Base-by-base conservation (phyloP, 2,329 filamentous ascomycete species). In the Colletotrichum graminicola region DNA sequence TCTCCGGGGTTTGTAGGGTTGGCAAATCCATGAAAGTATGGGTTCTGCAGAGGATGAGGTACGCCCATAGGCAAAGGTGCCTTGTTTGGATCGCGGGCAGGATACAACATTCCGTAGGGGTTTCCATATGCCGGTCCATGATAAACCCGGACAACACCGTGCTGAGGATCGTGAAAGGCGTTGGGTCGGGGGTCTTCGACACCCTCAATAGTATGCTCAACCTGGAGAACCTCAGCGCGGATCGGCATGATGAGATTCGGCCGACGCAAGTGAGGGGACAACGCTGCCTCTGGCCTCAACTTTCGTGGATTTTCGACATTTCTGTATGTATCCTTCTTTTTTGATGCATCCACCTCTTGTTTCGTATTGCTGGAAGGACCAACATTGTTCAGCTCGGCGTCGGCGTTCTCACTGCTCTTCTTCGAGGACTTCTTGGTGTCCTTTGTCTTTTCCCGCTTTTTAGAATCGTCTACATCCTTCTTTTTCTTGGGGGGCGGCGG, bases 111-210 rank as follows among this genome's bases (percentile, higher is more conserved):
- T 1, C 82, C 82, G 32, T 82, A 79, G 32, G 85, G 83, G 73
- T 87, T 87, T 5, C 88, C 87, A 75, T 88, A 90, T 0, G 82
- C 80, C 3, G 85, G 84, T 0, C 88, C 88, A 73, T 90, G 86
- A 73, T 90, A 90, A 34, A 90, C 84, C 18, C 88, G 85, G 61
- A 89, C 81, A 26, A 88, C 78, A 41, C 87, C 85, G 73, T 84
- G 82, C 56, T 82, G 80, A n/a, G 81, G 76, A 74, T 91, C 88
- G 75, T 86, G 87, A 75, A 88, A 91, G 52, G 89, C 87, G 75
- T 91, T 91, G 16, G 88, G 89, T 2, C 82, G 82, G 11, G 88
- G 88, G 73, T 90, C 88, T 54, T 84, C 79, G 4, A 81, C 80
- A 1, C 78, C 80, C 74, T 90, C 88, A 26, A 90, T 79, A 2